These are phyloP conservation scores for Aspergillus uvarum DNA, from an alignment of 2,329 filamentous ascomycete species.

Conservation along the genomic window DNA sequence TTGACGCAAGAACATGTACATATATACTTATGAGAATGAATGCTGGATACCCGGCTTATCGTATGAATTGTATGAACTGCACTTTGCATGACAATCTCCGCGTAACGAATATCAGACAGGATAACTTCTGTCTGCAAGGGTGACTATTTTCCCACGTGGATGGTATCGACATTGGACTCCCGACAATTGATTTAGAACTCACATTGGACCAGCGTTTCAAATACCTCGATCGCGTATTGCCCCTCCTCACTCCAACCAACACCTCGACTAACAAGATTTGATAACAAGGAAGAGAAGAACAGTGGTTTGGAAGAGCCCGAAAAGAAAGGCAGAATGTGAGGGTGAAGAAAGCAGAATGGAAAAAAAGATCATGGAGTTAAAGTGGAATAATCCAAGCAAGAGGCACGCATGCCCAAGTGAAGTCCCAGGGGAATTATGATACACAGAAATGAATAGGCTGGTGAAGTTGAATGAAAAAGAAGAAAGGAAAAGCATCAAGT, in stretches of 20 bases:
- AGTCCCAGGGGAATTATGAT: constrained; percentile 8
- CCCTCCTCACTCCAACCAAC: not conserved
- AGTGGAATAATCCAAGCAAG: not conserved
- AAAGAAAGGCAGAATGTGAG: not conserved
- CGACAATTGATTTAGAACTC: not conserved
- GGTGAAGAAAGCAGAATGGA: not conserved
- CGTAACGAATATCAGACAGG: not conserved
- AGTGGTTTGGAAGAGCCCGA: not conserved
- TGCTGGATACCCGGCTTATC: not conserved
- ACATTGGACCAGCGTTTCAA: not conserved
- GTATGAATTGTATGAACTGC: not conserved
- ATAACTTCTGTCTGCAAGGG: not conserved
- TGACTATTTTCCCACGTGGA: not conserved
- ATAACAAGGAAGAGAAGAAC: not conserved
- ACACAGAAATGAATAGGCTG: constrained; percentile 14
- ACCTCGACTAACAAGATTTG: not conserved
- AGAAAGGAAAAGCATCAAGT: not conserved
- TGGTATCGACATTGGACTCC: not conserved
- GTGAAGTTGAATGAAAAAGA: not conserved
- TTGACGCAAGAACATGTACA: not conserved
- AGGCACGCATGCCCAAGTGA: constrained; percentile 1
- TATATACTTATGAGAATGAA: not conserved
- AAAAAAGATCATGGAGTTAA: not conserved
- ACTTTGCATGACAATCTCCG: not conserved
- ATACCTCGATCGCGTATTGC: not conserved